A percentile compares a stretch with the other conserved stretches of the same genome.
These are phyloP conservation scores for Cylindricascospora bacillispora DNA, from an alignment of 1,139 yeast species.

Conservation along the genomic window DNA sequence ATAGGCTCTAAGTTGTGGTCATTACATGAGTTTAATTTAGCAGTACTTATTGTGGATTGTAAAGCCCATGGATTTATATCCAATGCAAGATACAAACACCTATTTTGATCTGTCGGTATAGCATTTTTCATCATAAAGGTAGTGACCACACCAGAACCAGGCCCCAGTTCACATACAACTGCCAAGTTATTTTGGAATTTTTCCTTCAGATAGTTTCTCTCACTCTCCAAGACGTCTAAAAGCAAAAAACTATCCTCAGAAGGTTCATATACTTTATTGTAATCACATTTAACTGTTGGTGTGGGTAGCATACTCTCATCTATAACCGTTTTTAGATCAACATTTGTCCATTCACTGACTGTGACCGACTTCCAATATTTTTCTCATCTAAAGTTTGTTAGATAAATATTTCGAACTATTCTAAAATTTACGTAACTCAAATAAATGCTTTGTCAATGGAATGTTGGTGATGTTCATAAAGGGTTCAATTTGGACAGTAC, in stretches of 20 bases:
- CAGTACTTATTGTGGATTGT: slow-evolving; percentile 39
- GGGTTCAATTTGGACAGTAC: no score
- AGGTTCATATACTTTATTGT: slow-evolving; percentile 70
- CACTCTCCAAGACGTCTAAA: slow-evolving; percentile 64
- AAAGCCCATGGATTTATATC: slow-evolving; percentile 79
- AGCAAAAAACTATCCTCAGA: slow-evolving; percentile 82
- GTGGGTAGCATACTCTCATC: slow-evolving; percentile 38
- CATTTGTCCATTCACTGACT: no score
- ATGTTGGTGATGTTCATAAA: no score
- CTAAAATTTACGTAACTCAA: no score
- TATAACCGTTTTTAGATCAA: no score
- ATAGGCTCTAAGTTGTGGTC: slow-evolving; percentile 37
- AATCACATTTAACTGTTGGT: slow-evolving; percentile 37
- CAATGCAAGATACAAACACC: slow-evolving; percentile 46
- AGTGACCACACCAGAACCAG: slow-evolving; percentile 83
- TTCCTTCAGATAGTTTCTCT: slow-evolving; percentile 28
- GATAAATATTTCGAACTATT: no score
- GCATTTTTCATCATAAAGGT: slow-evolving; percentile 41
- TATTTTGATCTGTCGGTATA: slow-evolving; percentile 15
- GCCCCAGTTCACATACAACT: slow-evolving; percentile 71
- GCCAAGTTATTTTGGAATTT: slow-evolving; percentile 31
- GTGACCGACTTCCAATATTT: no score
- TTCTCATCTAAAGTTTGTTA: no score
- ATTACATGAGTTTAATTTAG: slow-evolving; percentile 32
- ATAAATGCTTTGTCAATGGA: no score